phyloP scores from a whole-genome alignment of 306 rosid genomes.

The Acmispon strigosus region DNA sequence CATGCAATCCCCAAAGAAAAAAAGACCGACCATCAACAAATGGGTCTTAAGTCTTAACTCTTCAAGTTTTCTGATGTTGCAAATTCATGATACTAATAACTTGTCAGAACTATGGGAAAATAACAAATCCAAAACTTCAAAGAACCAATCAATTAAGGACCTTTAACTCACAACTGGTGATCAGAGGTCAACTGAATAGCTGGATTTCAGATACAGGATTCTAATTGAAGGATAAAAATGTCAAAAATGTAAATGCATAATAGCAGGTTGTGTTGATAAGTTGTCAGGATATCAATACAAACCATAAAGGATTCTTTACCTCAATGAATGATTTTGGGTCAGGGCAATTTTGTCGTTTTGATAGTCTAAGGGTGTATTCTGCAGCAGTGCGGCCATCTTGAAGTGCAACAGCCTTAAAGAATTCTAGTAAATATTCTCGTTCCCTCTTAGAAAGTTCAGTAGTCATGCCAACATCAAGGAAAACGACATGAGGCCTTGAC shows the following conservation, averaged over 20 bases:
- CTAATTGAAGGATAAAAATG: background rate
- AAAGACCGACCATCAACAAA: background rate
- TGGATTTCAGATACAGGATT: background rate
- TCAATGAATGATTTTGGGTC: constrained; percentile 65
- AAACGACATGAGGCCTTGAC: constrained; percentile 70
- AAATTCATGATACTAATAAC: background rate
- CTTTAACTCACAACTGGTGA: background rate
- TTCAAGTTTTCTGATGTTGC: background rate
- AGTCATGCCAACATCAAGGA: constrained; percentile 86
- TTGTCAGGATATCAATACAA: background rate
- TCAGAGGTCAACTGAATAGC: background rate
- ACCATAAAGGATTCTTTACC: constrained; percentile 31
- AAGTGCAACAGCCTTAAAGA: constrained; percentile 72
- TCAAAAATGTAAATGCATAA: background rate
- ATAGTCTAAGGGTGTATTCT: constrained; percentile 66
- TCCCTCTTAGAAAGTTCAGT: constrained; percentile 66
- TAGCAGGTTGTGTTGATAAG: background rate
- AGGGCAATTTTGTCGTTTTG: constrained; percentile 63
- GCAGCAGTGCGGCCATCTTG: constrained; percentile 65
- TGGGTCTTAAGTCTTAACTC: background rate
- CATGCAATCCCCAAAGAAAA: background rate
- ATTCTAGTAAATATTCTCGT: constrained; percentile 40
- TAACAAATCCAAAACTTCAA: background rate
- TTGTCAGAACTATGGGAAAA: background rate
- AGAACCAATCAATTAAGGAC: background rate